These are phyloP conservation scores for Xylaria intraflava DNA, from an alignment of 495 filamentous ascomycete genomes.

Conservation along the genomic window DNA sequence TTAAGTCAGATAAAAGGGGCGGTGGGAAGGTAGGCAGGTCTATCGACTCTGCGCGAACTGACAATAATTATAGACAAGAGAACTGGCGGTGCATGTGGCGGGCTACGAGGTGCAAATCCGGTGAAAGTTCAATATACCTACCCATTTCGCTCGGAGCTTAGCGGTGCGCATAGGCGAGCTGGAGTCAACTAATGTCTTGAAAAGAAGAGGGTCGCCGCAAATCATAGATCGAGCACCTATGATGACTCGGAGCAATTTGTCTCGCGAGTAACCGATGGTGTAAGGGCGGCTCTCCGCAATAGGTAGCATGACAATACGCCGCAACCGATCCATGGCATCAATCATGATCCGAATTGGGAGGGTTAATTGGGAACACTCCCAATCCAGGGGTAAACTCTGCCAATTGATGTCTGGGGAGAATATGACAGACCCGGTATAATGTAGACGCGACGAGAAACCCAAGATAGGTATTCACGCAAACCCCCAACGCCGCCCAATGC, in stretches of 20 bases:
- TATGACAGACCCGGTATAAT: not conserved
- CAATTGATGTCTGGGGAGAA: not conserved
- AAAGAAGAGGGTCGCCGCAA: not conserved
- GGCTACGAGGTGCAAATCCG: not conserved
- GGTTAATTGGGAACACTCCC: too few relatives aligned
- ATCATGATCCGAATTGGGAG: not conserved
- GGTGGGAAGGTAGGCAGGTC: not conserved
- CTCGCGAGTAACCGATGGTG: not conserved
- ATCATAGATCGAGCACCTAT: not conserved
- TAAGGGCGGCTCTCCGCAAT: not conserved
- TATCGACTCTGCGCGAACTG: not conserved
- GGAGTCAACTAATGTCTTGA: not conserved
- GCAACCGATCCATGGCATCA: not conserved
- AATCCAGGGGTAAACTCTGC: not conserved
- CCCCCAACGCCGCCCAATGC: conserved; percentile 13
- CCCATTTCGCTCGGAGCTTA: not conserved
- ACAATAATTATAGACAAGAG: not conserved
- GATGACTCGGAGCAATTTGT: not conserved
- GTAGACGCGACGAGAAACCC: not conserved
- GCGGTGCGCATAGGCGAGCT: not conserved
- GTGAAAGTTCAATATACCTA: not conserved
- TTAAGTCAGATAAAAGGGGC: not conserved
- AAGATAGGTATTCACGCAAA: conserved; percentile 7
- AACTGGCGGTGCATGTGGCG: not conserved
- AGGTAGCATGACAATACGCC: not conserved